Evolutionary conservation across 2,329 filamentous ascomycete genomes (phyloP), one percentile per base, ranked within the genome.

Genomic region (Endothia cerciana): DNA sequence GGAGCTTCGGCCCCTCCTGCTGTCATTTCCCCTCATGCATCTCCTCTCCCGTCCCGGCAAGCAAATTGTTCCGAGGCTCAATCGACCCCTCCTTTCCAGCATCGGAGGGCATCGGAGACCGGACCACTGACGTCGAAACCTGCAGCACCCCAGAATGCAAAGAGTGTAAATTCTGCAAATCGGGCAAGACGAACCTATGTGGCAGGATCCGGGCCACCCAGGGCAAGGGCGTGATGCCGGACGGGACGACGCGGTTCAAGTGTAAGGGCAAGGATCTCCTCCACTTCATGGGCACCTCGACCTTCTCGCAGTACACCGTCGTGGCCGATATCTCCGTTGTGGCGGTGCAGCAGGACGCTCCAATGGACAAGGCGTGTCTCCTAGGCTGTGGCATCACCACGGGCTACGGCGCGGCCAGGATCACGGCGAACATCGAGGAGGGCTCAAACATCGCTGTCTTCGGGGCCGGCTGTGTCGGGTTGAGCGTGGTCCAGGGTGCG

Each of bases 261-360:
- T 93, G 90, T 86, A 95, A 94, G 80, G 95, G 95, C 80, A 90
- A 97, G 83, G 91, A 97, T 74, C 86, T 99, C 69, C 88, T 98
- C 66, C 95, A 98, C 84, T 99, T 98, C 84, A 99, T 99, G 95
- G 95, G 95, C 74, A 97, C 93, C 65, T 97, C 94, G 45, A 99
- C 95, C 73, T 99, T 99, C 85, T 97, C 93, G 40, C 95, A 99
- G 82, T 99, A 97, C 84, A 98, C 95, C 65, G 95, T 99, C 70
- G 93, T 99, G 45, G 94, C 95, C 78, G 95, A 99, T 79, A 98
- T 99, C 81, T 97, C 94, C 59, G 95, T 97, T 65, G 95, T 99
- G 36, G 91, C 94, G 69, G 93, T 99, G 72, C 94, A 94, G 73
- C 86, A 88, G 68, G 89, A 97, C 74, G 95, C 95, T 17, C 91